Conservation (phyloP, 306 rosid species). For the Rubus idaeus region DNA sequence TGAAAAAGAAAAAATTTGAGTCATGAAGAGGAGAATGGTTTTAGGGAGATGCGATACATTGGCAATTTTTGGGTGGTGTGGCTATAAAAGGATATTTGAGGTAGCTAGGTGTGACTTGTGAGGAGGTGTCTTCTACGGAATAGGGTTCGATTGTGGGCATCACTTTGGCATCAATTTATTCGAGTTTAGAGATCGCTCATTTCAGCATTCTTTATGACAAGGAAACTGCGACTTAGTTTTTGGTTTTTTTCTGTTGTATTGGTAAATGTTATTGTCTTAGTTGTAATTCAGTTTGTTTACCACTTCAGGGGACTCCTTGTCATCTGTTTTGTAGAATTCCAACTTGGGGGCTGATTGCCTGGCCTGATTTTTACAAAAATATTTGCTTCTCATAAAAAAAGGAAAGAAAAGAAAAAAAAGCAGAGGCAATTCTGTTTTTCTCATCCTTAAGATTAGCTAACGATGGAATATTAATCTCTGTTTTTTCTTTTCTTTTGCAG, state of each 20-base stretch:
- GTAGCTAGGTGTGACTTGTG: neutral
- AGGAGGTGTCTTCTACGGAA: too few species aligned
- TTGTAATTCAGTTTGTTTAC: neutral
- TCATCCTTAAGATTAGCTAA: neutral
- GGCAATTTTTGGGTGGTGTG: neutral
- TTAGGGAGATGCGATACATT: neutral
- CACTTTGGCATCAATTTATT: neutral
- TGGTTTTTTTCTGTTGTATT: neutral
- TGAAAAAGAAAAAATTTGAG: too few species aligned
- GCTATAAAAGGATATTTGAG: neutral
- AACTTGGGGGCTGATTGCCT: neutral
- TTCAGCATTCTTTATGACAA: neutral
- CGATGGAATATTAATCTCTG: slow-evolving; percentile 2
- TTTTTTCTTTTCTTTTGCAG: slow-evolving; percentile 41
- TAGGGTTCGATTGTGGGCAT: neutral
- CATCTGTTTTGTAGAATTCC: neutral
- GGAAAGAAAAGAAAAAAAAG: neutral
- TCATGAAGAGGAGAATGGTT: neutral
- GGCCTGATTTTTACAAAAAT: neutral
- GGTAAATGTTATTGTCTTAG: neutral
- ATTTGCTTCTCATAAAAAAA: neutral
- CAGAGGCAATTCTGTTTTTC: neutral
- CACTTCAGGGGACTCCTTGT: neutral
- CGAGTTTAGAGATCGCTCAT: neutral
- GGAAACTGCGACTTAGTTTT: neutral